Conservation (phyloP, 495 filamentous ascomycete genomes). For the Trichoderma orchidacearum region DNA sequence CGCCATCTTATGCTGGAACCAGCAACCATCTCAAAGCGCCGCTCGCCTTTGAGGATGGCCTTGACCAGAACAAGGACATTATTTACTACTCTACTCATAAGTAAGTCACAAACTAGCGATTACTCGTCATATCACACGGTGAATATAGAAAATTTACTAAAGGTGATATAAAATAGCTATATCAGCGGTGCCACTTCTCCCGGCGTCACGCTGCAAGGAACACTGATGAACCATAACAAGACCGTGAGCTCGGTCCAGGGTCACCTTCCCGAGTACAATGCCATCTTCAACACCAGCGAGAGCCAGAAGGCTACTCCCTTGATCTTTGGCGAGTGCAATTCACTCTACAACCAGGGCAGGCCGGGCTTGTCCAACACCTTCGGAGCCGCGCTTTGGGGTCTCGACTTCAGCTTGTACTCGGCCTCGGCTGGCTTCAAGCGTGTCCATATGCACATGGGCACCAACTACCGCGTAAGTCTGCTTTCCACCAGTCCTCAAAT, state of each 20-base stretch:
- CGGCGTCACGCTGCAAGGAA: conserved; percentile 49
- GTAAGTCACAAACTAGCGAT: conserved; percentile 32
- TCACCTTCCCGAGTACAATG: conserved; percentile 31
- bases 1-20: conserved; percentile 47
- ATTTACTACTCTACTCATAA: conserved; percentile 50
- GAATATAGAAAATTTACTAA: too few relatives aligned
- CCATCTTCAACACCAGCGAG: conserved; percentile 19
- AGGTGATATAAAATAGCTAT: conserved; percentile 46
- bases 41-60: conserved; percentile 34
- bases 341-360: conserved; percentile 48
- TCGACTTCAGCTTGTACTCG: conserved; percentile 51
- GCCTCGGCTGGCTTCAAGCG: conserved; percentile 43
- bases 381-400: conserved; percentile 55
- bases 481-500: too few relatives aligned
- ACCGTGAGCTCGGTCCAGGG: conserved; percentile 34
- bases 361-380: conserved; percentile 54
- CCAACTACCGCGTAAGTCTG: conserved; percentile 35
- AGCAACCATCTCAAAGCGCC: conserved; percentile 37
- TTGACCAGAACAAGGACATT: conserved; percentile 36
- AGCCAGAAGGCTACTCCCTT: conserved; percentile 21
- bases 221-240: conserved; percentile 52
- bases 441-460: conserved; percentile 55
- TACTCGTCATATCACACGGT: too few relatives aligned
- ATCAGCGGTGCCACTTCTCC: conserved; percentile 47
- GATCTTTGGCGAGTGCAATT: conserved; percentile 55